Evolutionary conservation across 495 filamentous ascomycete species (phyloP), one percentile per base, ranked within the genome.

Genomic region (Aspergillus panamensis): DNA sequence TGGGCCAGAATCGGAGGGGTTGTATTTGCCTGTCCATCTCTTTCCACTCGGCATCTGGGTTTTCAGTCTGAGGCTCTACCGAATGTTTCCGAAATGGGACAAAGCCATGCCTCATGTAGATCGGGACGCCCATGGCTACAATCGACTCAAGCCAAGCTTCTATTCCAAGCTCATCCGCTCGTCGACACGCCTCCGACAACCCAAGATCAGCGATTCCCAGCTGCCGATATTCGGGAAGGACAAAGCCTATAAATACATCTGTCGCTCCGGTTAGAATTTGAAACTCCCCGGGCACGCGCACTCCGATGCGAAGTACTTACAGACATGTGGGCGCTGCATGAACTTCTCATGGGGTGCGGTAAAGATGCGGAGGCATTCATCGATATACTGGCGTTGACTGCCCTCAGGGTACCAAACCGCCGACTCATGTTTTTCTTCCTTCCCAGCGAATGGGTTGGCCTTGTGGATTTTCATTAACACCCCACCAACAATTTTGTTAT

Each of bases 81-180:
- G 13, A 13, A 9, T 14, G 14, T 21, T 30, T 31, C 7, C 47
- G 21, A n/a, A 9, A 49, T 1, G 47, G 47, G 20, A 49, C 29
- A 30, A 49, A 49, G 3, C 47, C 47, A 31, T 49, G 47, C 10
- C 47, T 16, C 47, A n/a, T 49, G 47, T 49, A 21, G 25, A 49
- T 30, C 47, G 25, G n/a, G 21, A 49, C 47, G 14, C 19, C 17
- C 9, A 30, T 49, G 8, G 47, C 7, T 20, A 10, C n/a, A 30
- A 49, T 21, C 1, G 47, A 16, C 29, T 49, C 47, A 12, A 30
- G 17, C 47, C 47, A 49, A 1, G 47, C 6, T 14, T 49, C 47
- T 1, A 49, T 25, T 30, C 47, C 47, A 25, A 49, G 47, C 29
- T 49, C 47, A n/a, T 49, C 47, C 29, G 47, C 47, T 14, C 47